Base-by-base conservation (phyloP, 2,329 filamentous ascomycete genomes). In the Aaosphaeria arxii region DNA sequence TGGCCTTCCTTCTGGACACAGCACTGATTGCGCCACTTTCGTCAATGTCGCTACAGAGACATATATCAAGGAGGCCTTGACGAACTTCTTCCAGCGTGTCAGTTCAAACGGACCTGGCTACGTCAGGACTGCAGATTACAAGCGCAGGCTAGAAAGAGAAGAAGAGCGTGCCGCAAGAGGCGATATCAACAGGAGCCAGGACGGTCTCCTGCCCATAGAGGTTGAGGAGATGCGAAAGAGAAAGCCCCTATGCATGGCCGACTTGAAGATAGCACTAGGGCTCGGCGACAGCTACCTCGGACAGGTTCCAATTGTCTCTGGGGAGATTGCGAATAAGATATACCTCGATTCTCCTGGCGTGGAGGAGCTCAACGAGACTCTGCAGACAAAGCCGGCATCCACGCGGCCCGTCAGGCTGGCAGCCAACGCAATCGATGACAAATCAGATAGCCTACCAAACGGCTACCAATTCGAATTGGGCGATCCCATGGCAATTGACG, bases 121-220 rank as follows among this genome's bases (percentile, higher is more conserved):
- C 47, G 82, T 96, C 49, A 86, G 91, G 66, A 95, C 90, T 2
- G 81, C 86, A 56, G 85, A 83, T 49, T 96, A 92, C 70, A 84
- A 83, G 54, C 79, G 81, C 49, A 88, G 89, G 64, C 77, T 96
- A 7, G 82, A 84, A 46, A 77, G 78, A 42, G 91, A 96, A 67
- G 91, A 96, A 64, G 80, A 86, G 40, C 81, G 83, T 0, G 84
- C 82, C 29, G 79, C 84, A 38, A 78, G 83, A n/a, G 90, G 91
- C 4, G 88, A 91, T 58, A 68, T 95, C 1, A 76, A 81, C 13
- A 80, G 89, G 56, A 88, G 91, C 49, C 86, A 87, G 50, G 86
- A 82, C 42, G 91, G 91, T 1, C 71, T 95, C 30, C 73, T 96
- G 5, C 92, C 91, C 0, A 75, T 91, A 33, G 91, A 96, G 69